A percentile compares a stretch with the other conserved stretches of the same genome.
These are phyloP conservation scores for Fraxinus angustifolia DNA, from an alignment of 305 asterid genomes.

Conservation along the genomic window DNA sequence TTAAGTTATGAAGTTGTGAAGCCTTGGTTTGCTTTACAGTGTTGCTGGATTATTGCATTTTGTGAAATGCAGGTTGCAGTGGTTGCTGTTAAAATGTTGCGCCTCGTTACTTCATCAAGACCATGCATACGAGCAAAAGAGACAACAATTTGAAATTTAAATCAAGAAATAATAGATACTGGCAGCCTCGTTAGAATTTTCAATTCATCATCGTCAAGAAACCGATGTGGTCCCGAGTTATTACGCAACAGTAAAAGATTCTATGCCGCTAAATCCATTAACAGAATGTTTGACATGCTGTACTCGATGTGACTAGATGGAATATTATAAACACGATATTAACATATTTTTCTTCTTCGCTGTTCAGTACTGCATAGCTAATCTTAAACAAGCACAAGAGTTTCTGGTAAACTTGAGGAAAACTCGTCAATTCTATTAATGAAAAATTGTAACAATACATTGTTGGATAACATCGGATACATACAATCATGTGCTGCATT, in stretches of 20 bases:
- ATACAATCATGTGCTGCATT: background rate
- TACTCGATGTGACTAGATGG: background rate
- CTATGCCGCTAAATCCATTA: background rate
- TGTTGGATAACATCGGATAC: background rate
- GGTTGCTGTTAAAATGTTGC: slow-evolving; percentile 7
- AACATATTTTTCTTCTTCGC: background rate
- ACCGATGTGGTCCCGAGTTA: background rate
- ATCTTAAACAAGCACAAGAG: background rate
- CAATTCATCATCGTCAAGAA: background rate
- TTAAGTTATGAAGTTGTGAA: background rate
- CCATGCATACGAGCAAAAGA: background rate
- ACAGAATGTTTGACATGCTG: background rate
- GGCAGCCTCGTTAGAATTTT: background rate
- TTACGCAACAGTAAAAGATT: background rate
- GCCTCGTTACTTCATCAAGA: background rate
- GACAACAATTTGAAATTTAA: background rate
- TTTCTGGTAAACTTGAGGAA: background rate
- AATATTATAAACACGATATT: background rate
- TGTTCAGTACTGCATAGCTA: background rate
- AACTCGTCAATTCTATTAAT: background rate
- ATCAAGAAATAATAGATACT: background rate
- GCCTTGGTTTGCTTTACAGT: background rate
- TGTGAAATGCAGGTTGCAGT: slow-evolving; percentile 10
- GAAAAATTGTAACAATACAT: background rate
- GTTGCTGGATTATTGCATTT: background rate